Evolutionary conservation across 306 rosid genomes (phyloP).

Genomic region (Mimosa bimucronata): DNA sequence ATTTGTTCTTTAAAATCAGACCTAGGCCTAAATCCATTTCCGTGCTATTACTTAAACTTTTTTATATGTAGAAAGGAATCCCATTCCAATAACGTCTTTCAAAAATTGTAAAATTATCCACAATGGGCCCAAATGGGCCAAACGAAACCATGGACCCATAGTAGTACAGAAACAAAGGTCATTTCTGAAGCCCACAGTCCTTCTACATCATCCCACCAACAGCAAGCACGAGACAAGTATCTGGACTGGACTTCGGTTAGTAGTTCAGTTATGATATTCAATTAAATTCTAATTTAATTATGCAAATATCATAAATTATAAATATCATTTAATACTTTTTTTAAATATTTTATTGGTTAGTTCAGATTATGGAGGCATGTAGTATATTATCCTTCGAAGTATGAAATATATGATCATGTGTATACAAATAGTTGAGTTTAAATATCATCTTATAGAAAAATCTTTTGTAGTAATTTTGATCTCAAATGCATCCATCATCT

Average conservation of each 20-base stretch:
- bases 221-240: background rate
- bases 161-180: background rate
- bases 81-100: background rate
- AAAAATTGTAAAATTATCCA: background rate
- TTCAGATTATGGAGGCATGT: too few species aligned
- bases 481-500: too few species aligned
- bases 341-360: too few species aligned
- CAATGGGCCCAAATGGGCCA: background rate
- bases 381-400: too few species aligned
- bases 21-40: background rate
- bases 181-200: background rate
- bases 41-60: background rate
- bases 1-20: background rate
- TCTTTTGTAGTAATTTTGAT: too few species aligned
- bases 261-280: too few species aligned
- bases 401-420: too few species aligned
- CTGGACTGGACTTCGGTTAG: background rate
- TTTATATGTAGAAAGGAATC: too few species aligned
- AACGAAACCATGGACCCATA: background rate
- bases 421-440: too few species aligned
- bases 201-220: background rate
- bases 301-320: background rate
- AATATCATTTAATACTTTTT: too few species aligned
- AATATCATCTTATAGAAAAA: too few species aligned
- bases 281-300: too few species aligned